phyloP scores from a whole-genome alignment of 2,329 filamentous ascomycete species.

The Dactylellina drechsleri region DNA sequence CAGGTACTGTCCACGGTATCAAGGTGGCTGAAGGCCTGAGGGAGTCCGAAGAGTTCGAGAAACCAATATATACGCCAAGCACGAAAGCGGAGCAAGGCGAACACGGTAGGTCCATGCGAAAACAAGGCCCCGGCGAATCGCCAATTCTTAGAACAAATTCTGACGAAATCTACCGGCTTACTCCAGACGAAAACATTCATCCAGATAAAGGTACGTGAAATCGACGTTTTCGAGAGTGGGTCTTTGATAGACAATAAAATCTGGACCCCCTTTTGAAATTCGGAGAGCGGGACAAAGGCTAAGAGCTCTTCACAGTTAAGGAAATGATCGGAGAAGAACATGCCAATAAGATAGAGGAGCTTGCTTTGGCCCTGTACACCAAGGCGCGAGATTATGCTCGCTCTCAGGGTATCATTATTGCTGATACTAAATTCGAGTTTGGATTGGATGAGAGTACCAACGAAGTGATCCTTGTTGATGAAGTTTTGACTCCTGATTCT shows the following conservation, averaged over 20 bases:
- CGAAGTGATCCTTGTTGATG: slow-evolving; percentile 80
- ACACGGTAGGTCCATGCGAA: slow-evolving; percentile 63
- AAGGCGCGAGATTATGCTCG: slow-evolving; percentile 72
- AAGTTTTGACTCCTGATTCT: slow-evolving; percentile 84
- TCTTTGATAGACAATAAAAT: neutral
- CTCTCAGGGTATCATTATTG: slow-evolving; percentile 77
- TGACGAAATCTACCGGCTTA: slow-evolving; percentile 15
- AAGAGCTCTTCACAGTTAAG: slow-evolving; percentile 54
- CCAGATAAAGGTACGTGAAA: slow-evolving; percentile 69
- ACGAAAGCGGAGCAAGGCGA: slow-evolving; percentile 84
- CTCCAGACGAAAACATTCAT: slow-evolving; percentile 80
- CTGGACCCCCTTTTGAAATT: neutral
- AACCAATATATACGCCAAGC: slow-evolving; percentile 79
- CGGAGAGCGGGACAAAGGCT: slow-evolving; percentile 15
- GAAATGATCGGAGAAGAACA: slow-evolving; percentile 73
- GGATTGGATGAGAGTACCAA: slow-evolving; percentile 73
- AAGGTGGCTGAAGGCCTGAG: slow-evolving; percentile 73
- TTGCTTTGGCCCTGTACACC: slow-evolving; percentile 73
- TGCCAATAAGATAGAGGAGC: slow-evolving; percentile 72
- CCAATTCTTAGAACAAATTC: slow-evolving; percentile 19
- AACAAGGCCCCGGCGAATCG: slow-evolving; percentile 1
- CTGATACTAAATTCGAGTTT: slow-evolving; percentile 82
- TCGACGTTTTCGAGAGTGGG: neutral
- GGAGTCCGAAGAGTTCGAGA: slow-evolving; percentile 75
- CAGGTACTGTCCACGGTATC: slow-evolving; percentile 83